These are phyloP conservation scores for Sanghuangporus sanghuang DNA, from an alignment of 1,284 basidiomycete genomes.

Conservation along the genomic window DNA sequence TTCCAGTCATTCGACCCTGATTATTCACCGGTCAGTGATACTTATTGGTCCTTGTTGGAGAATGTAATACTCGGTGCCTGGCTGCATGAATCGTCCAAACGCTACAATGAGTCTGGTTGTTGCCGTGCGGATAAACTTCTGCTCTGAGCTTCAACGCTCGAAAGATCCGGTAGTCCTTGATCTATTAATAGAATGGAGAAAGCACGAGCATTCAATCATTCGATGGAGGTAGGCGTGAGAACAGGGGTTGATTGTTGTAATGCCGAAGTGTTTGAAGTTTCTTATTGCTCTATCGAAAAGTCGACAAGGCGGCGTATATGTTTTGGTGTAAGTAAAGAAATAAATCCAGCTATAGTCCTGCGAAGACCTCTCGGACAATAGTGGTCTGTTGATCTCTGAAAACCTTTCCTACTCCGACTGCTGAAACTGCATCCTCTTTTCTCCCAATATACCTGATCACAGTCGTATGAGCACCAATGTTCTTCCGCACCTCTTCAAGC, in stretches of 20 bases:
- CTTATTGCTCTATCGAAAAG: not conserved
- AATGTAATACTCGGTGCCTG: not conserved
- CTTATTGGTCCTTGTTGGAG: too few species aligned
- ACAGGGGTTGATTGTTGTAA: not conserved
- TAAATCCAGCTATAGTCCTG: not conserved
- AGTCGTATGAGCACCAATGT: slow-evolving; percentile 28
- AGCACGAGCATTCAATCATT: not conserved
- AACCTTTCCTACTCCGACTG: slow-evolving; percentile 68
- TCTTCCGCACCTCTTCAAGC: slow-evolving; percentile 45
- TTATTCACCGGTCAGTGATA: not conserved
- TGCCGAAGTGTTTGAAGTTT: not conserved
- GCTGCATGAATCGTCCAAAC: not conserved
- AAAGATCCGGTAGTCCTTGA: not conserved
- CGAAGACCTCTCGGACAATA: slow-evolving; percentile 55
- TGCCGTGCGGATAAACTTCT: not conserved
- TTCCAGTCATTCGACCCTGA: not conserved
- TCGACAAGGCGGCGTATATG: not conserved
- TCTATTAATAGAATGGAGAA: not conserved
- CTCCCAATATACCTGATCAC: slow-evolving; percentile 58
- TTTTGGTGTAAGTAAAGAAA: not conserved
- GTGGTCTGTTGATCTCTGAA: slow-evolving; percentile 62
- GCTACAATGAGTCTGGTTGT: not conserved
- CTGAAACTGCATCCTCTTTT: slow-evolving; percentile 68
- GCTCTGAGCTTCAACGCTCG: not conserved
- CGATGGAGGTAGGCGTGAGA: not conserved